A percentile compares a stretch with the other conserved stretches of the same genome.
Conservation (phyloP, 768 basidiomycete species). For the Chiua virens region DNA sequence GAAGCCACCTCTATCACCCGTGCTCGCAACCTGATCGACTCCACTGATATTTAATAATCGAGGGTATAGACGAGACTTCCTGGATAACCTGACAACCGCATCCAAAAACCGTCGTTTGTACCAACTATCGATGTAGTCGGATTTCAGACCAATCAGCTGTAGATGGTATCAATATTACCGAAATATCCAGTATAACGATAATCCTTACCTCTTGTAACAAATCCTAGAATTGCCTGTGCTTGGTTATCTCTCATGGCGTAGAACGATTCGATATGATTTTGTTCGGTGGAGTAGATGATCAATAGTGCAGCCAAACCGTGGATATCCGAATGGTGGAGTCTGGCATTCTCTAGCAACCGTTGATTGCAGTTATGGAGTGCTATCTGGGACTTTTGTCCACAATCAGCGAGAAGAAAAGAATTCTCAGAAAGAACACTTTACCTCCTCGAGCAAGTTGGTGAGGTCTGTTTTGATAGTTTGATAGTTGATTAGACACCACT, state of each 20-base stretch:
- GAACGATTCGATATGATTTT: constrained; percentile 13
- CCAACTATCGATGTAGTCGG: constrained; percentile 20
- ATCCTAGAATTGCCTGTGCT: constrained; percentile 27
- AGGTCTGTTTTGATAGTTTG: constrained; percentile 17
- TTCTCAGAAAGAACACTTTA: background rate
- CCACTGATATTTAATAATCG: constrained; percentile 22
- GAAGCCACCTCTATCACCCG: constrained; percentile 29
- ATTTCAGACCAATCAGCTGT: constrained; percentile 27
- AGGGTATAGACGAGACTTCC: constrained; percentile 30
- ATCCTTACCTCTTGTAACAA: constrained; percentile 24
- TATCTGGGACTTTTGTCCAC: constrained; percentile 14
- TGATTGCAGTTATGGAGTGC: constrained; percentile 20
- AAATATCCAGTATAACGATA: background rate
- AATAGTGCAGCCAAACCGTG: constrained; percentile 23
- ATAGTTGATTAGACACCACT: constrained; percentile 28
- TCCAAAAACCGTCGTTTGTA: constrained; percentile 31
- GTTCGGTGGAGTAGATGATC: constrained; percentile 19
- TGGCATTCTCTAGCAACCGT: constrained; percentile 6
- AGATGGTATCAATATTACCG: background rate
- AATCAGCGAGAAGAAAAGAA: background rate
- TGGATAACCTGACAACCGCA: constrained; percentile 29
- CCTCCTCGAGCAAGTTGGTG: constrained; percentile 9
- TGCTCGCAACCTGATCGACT: constrained; percentile 9
- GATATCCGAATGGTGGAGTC: constrained; percentile 22
- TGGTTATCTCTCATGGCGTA: constrained; percentile 20